Conservation (phyloP, 2,329 filamentous ascomycete genomes). For the Talaromyces piceae region DNA sequence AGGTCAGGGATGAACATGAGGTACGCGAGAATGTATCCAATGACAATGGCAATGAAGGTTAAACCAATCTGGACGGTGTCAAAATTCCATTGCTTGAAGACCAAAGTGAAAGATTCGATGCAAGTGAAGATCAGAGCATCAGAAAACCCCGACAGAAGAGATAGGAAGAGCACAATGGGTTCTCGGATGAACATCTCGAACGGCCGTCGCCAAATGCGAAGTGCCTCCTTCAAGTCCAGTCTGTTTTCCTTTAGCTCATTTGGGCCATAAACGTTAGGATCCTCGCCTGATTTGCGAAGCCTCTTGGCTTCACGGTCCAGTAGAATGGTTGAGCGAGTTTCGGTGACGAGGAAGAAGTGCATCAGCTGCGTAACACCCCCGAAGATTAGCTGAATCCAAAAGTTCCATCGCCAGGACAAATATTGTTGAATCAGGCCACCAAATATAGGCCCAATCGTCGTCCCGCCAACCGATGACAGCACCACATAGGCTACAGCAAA, state of each 20-base stretch:
- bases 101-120: slow-evolving; percentile 53
- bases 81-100: slow-evolving; percentile 56
- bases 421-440: slow-evolving; percentile 46
- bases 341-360: slow-evolving; percentile 43
- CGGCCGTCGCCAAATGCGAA: slow-evolving; percentile 51
- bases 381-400: slow-evolving; percentile 56
- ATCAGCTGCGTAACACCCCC: slow-evolving; percentile 46
- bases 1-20: slow-evolving; percentile 49
- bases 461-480: slow-evolving; percentile 49
- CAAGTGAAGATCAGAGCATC: slow-evolving; percentile 63
- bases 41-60: slow-evolving; percentile 45
- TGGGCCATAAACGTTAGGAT: slow-evolving; percentile 59
- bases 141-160: slow-evolving; percentile 55
- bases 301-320: slow-evolving; percentile 52
- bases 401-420: slow-evolving; percentile 51
- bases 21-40: slow-evolving; percentile 54
- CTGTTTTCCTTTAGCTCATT: slow-evolving; percentile 57
- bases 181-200: slow-evolving; percentile 59
- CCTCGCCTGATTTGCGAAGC: slow-evolving; percentile 45
- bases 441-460: slow-evolving; percentile 39
- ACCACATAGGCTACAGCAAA: slow-evolving; percentile 55
- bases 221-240: slow-evolving; percentile 49
- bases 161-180: slow-evolving; percentile 56
- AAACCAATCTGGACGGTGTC: slow-evolving; percentile 40
- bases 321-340: slow-evolving; percentile 51